Evolutionary conservation across 2,329 filamentous ascomycete species (phyloP).

Genomic region (Botrytis cinerea): DNA sequence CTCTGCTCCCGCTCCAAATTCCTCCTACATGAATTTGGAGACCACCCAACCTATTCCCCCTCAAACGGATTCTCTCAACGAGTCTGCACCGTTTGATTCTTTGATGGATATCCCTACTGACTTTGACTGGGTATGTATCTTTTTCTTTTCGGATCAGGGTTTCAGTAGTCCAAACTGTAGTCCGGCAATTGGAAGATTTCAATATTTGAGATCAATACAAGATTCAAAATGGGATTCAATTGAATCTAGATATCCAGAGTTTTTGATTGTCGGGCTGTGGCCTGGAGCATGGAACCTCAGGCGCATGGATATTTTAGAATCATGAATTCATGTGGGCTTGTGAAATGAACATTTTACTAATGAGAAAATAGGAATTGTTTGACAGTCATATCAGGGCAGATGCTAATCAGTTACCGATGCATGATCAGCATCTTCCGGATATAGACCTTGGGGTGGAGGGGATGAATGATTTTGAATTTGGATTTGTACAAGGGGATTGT

Average conservation of each 20-base stretch:
- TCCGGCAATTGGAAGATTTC: neutral
- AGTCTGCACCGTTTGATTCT: neutral
- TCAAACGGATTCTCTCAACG: neutral
- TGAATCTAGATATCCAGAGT: neutral
- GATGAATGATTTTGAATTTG: neutral
- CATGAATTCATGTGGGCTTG: neutral
- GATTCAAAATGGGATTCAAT: neutral
- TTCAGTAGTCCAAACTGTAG: neutral
- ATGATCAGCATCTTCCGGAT: neutral
- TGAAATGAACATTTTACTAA: neutral
- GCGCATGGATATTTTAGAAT: neutral
- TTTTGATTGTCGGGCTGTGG: neutral
- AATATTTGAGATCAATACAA: neutral
- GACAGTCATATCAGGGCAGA: conserved; percentile 2
- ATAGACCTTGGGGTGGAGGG: neutral
- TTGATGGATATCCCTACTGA: neutral
- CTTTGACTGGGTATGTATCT: conserved; percentile 13
- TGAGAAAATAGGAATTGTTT: neutral
- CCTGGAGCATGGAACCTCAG: neutral
- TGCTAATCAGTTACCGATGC: neutral
- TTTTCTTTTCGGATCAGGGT: neutral
- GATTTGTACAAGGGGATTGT: neutral
- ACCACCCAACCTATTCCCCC: neutral
- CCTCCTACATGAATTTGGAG: neutral
- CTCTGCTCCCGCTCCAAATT: neutral